Conservation (phyloP, 371 early-diverging fungal genomes). For the Umbelopsis sp. region DNA sequence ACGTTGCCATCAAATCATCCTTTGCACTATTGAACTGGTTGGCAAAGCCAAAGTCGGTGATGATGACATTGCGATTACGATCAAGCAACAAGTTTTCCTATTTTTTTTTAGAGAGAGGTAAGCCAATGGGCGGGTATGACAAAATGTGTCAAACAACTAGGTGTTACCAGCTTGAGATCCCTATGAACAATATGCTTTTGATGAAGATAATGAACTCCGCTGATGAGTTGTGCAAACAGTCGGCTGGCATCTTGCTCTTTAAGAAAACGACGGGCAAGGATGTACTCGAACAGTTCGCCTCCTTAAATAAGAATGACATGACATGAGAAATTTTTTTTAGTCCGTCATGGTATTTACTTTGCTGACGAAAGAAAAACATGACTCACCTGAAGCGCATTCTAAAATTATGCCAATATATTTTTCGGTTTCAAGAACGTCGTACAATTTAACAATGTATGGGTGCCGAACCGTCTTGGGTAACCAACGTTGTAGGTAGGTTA, state of each 20-base stretch:
- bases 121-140: slow-evolving; percentile 48
- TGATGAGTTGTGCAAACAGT: slow-evolving; percentile 94
- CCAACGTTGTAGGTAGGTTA: neutral
- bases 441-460: slow-evolving; percentile 90
- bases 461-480: slow-evolving; percentile 75
- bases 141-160: slow-evolving; percentile 11
- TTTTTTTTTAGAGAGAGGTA: slow-evolving; percentile 29
- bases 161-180: slow-evolving; percentile 88
- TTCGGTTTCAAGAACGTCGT: slow-evolving; percentile 96
- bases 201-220: slow-evolving; percentile 89
- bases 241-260: slow-evolving; percentile 90
- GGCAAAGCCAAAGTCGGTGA: slow-evolving; percentile 99
- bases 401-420: slow-evolving; percentile 94
- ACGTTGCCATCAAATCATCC: slow-evolving; percentile 86
- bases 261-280: slow-evolving; percentile 90
- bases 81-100: slow-evolving; percentile 94
- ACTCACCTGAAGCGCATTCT: slow-evolving; percentile 89
- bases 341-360: neutral
- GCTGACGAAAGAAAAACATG: neutral
- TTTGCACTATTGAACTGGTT: slow-evolving; percentile 82
- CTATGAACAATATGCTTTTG: slow-evolving; percentile 91
- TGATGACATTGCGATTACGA: slow-evolving; percentile 86
- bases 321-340: neutral
- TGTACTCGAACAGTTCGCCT: slow-evolving; percentile 97
- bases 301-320: slow-evolving; percentile 40